Evolutionary conservation across 2,329 filamentous ascomycete species (phyloP).

Genomic region (Penicillium sp.): DNA sequence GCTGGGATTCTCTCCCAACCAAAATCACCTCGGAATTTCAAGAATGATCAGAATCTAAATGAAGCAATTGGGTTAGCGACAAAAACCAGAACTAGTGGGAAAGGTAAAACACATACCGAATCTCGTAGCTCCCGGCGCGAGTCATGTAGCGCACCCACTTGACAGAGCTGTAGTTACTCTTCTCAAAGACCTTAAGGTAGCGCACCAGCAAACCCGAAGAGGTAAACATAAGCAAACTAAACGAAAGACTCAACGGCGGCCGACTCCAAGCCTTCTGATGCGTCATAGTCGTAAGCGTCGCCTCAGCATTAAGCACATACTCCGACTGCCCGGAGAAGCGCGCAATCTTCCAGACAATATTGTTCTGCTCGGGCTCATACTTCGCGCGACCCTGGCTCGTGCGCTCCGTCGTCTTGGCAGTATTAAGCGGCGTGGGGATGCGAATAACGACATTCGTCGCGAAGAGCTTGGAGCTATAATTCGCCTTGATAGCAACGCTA

Average conservation of each 20-base stretch:
- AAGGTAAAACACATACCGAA: conserved; percentile 58
- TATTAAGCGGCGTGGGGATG: conserved; percentile 95
- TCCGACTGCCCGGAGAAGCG: conserved; percentile 98
- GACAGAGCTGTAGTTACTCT: conserved; percentile 96
- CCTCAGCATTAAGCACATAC: conserved; percentile 91
- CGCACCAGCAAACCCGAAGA: conserved; percentile 87
- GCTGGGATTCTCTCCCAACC: not conserved
- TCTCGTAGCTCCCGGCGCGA: conserved; percentile 94
- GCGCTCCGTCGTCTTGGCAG: conserved; percentile 85
- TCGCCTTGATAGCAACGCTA: conserved; percentile 94
- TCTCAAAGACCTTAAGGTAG: conserved; percentile 98
- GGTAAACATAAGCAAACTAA: conserved; percentile 96
- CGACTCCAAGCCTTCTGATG: conserved; percentile 96
- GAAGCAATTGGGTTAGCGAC: not conserved
- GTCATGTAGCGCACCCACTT: conserved; percentile 99
- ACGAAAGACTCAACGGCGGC: conserved; percentile 86
- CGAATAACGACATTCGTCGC: conserved; percentile 93
- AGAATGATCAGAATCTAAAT: conserved; percentile 10
- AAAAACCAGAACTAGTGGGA: not conserved
- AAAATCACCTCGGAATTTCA: not conserved
- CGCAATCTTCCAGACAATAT: conserved; percentile 98
- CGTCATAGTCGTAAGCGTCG: conserved; percentile 91
- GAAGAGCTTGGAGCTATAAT: conserved; percentile 94
- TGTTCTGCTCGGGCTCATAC: conserved; percentile 96
- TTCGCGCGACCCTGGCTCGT: conserved; percentile 96